Conservation (phyloP, 2,329 filamentous ascomycete species). For the Xylariaceae sp. region DNA sequence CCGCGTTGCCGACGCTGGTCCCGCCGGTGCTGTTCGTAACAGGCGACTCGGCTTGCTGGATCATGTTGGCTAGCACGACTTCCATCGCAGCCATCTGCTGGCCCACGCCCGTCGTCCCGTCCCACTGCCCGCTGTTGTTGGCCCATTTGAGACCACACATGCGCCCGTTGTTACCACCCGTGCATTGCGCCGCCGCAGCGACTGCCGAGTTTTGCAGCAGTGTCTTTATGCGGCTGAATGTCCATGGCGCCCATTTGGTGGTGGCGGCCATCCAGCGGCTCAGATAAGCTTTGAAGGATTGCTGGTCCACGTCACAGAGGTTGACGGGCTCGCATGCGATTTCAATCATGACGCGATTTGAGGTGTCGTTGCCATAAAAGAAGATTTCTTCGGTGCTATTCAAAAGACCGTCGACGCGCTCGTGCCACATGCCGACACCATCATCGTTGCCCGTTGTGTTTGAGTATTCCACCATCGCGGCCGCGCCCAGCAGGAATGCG, state of each 20-base stretch:
- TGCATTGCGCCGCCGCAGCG: constrained; percentile 54
- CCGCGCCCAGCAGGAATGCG: constrained; percentile 60
- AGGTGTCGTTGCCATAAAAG: constrained; percentile 41
- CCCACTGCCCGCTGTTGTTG: constrained; percentile 44
- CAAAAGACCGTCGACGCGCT: constrained; percentile 53
- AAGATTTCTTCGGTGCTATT: constrained; percentile 53
- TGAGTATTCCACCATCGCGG: constrained; percentile 65
- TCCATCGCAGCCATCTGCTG: constrained; percentile 69
- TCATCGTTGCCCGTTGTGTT: constrained; percentile 24
- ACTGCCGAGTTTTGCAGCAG: constrained; percentile 51
- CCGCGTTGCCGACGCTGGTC: constrained; percentile 44
- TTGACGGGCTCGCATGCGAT: constrained; percentile 59
- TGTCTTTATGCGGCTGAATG: constrained; percentile 47
- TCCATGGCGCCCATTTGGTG: constrained; percentile 61
- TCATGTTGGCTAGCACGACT: constrained; percentile 58
- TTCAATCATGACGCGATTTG: constrained; percentile 54
- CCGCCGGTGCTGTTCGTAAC: constrained; percentile 42
- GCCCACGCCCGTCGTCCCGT: constrained; percentile 59
- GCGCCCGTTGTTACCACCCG: constrained; percentile 49
- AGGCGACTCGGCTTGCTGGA: constrained; percentile 36
- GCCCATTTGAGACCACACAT: constrained; percentile 61
- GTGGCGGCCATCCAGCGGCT: constrained; percentile 58
- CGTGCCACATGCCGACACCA: constrained; percentile 49
- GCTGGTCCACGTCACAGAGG: constrained; percentile 58
- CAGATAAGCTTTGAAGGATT: constrained; percentile 61